Percentiles rank a stretch among this genome's conserved stretches.
Evolutionary conservation across 345 rosid genomes (phyloP).

Genomic region (Melaleuca quinquenervia): DNA sequence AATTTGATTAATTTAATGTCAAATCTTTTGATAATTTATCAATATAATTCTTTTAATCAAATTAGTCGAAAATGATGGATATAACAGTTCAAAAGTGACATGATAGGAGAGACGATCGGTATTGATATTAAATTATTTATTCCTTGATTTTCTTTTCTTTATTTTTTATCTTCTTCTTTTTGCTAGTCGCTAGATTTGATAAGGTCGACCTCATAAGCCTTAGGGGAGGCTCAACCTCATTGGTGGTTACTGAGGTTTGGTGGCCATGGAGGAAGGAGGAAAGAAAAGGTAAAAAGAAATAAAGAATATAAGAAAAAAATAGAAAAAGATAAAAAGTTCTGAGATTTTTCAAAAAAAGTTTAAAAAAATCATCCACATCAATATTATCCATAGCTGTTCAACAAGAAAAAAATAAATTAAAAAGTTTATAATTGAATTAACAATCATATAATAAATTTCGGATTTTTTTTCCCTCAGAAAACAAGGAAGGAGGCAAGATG

Average conservation of each 20-base stretch:
- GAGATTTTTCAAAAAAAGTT: background rate
- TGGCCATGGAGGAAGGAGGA: background rate
- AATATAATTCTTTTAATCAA: background rate
- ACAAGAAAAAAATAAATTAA: too few relatives aligned
- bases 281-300: too few relatives aligned
- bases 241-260: accelerated
- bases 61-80: accelerated
- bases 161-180: background rate
- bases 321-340: background rate
- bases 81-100: background rate
- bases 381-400: too few relatives aligned
- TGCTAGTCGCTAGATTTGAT: background rate
- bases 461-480: background rate
- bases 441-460: background rate
- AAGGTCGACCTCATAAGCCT: background rate
- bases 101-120: background rate
- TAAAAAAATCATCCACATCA: too few relatives aligned
- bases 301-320: background rate
- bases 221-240: background rate
- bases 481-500: background rate
- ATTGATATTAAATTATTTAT: background rate
- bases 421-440: background rate
- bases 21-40: background rate
- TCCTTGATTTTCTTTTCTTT: background rate
- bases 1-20: background rate